Percentiles rank a stretch among this genome's conserved stretches.
phyloP scores from a whole-genome alignment of 495 filamentous ascomycete species.

The Trichoderma virens region DNA sequence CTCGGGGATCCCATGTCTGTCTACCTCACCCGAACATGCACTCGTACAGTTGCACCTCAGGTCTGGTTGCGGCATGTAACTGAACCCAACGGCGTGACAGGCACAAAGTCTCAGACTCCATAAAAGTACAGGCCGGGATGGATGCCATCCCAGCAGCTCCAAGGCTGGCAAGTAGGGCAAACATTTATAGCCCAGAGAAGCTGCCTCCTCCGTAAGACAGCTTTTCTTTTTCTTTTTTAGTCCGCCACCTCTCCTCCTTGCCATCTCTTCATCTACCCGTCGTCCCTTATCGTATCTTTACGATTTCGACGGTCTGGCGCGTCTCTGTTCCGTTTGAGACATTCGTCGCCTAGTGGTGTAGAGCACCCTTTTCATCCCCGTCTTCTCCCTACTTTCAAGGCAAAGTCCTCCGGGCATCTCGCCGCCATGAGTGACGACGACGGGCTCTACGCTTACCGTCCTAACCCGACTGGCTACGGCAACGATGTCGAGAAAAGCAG shows the following conservation, averaged over 20 bases:
- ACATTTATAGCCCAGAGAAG: not conserved
- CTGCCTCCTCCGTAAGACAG: not conserved
- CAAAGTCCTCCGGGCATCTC: not conserved
- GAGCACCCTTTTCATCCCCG: not conserved
- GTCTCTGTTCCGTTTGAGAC: not conserved
- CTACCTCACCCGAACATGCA: not conserved
- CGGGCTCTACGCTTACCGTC: not conserved
- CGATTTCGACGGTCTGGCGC: not conserved
- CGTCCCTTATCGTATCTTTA: not conserved
- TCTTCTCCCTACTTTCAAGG: not conserved
- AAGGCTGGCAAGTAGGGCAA: not conserved
- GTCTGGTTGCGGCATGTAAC: not conserved
- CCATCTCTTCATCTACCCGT: not conserved
- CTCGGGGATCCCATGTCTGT: not conserved
- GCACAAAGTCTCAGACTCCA: not conserved
- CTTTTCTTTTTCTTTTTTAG: not conserved
- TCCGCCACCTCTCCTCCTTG: too few species aligned
- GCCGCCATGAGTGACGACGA: not conserved
- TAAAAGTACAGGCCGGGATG: not conserved
- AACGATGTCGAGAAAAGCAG: conserved; percentile 7
- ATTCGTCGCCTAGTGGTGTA: not conserved
- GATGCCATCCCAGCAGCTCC: not conserved
- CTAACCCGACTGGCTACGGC: not conserved
- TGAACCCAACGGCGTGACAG: not conserved
- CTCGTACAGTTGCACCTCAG: not conserved